These are phyloP conservation scores for Zanthoxylum bungeanum DNA, from an alignment of 345 rosid genomes.

Conservation along the genomic window DNA sequence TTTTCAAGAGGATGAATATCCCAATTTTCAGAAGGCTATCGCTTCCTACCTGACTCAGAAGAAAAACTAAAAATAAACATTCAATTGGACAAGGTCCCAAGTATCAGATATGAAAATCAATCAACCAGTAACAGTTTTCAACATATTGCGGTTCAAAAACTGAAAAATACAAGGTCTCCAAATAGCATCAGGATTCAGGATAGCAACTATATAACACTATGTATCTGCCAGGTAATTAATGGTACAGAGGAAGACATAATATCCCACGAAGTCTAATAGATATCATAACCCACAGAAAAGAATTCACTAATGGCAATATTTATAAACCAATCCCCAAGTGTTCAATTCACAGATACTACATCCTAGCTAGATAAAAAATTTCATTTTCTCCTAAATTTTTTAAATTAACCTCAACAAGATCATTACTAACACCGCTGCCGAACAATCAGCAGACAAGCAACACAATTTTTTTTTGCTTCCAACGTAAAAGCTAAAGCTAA, in stretches of 20 bases:
- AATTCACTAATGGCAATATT: too few relatives aligned
- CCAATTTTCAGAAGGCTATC: constrained; percentile 8
- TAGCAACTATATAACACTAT: background rate
- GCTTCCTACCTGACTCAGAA: background rate
- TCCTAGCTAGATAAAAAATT: too few relatives aligned
- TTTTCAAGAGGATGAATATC: constrained; percentile 17
- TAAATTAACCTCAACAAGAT: background rate
- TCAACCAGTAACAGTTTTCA: background rate
- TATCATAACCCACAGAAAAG: background rate
- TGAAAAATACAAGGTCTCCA: background rate
- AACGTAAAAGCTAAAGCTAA: background rate
- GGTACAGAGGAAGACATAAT: background rate
- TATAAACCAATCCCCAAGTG: background rate
- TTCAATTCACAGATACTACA: too few relatives aligned
- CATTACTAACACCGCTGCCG: background rate
- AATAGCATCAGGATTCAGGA: background rate
- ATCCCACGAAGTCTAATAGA: background rate
- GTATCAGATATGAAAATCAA: background rate
- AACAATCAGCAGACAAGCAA: background rate
- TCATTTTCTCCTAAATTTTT: background rate
- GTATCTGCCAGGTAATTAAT: background rate
- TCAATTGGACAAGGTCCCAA: background rate
- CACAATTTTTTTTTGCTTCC: background rate
- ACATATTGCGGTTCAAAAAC: background rate
- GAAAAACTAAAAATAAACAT: background rate